Evolutionary conservation across 129 eudicot genomes (phyloP).

Genomic region (Chrysanthemum seticuspe): DNA sequence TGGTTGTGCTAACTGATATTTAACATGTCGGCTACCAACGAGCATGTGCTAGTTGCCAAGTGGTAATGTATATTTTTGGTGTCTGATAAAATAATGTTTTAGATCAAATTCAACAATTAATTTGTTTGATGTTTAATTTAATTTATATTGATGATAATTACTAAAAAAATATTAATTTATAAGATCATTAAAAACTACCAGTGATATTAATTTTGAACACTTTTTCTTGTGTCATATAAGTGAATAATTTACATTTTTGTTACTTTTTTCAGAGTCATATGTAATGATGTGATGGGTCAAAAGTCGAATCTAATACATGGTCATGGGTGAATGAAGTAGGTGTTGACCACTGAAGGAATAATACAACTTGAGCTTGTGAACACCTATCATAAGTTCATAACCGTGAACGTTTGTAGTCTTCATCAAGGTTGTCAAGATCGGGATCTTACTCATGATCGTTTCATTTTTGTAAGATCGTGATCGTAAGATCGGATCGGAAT

Average conservation of each 20-base stretch:
- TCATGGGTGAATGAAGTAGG: not conserved
- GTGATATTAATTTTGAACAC: too few species aligned
- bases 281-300: not conserved
- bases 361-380: not conserved
- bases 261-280: not conserved
- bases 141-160: too few species aligned
- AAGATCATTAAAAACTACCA: too few species aligned
- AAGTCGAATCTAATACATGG: not conserved
- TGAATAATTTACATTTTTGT: not conserved
- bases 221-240: not conserved
- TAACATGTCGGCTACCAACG: constrained; percentile 25
- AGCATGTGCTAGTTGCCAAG: constrained; percentile 20
- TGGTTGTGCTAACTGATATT: constrained; percentile 14
- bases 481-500: too few species aligned
- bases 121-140: too few species aligned
- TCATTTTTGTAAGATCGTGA: too few species aligned
- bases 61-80: too few species aligned
- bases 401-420: too few species aligned
- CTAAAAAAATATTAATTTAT: too few species aligned
- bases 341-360: not conserved
- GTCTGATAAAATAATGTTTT: not conserved
- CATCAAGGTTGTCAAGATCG: too few species aligned
- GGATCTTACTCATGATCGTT: too few species aligned
- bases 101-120: too few species aligned
- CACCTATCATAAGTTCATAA: not conserved